Percentiles rank a stretch among this genome's conserved stretches.
Evolutionary conservation across 805 yeast species (phyloP).

Genomic region (Candida lessepsii): DNA sequence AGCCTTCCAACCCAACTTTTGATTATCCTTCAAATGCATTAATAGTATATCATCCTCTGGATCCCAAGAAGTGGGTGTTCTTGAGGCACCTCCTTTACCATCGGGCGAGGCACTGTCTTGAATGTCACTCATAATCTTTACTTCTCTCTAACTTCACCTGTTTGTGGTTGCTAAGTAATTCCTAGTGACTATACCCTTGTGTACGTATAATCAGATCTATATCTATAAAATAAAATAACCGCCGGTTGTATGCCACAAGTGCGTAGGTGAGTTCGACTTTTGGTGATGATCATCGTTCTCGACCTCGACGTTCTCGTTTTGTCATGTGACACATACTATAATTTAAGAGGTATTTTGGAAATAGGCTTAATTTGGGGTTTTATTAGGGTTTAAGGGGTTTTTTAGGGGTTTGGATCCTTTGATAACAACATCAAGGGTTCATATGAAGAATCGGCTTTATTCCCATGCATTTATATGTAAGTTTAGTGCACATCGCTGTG

Average conservation of each 20-base stretch:
- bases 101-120: constrained; percentile 6
- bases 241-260: neutral
- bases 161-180: neutral
- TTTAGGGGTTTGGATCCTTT: too few relatives aligned
- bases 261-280: constrained; percentile 1
- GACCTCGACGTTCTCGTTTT: constrained; percentile 17
- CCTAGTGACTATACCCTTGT: neutral
- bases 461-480: too few relatives aligned
- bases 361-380: neutral
- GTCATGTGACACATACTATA: constrained; percentile 8
- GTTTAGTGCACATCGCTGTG: too few relatives aligned
- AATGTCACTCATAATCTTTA: constrained; percentile 4
- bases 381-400: too few relatives aligned
- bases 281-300: constrained; percentile 21
- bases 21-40: constrained; percentile 46
- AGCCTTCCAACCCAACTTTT: constrained; percentile 49
- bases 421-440: too few relatives aligned
- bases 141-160: neutral
- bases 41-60: constrained; percentile 45
- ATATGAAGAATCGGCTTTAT: too few relatives aligned
- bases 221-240: neutral
- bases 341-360: neutral
- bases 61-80: constrained; percentile 50
- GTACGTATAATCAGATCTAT: neutral
- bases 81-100: constrained; percentile 10